Conservation (phyloP, 129 eudicot genomes). For the Arctium minus region DNA sequence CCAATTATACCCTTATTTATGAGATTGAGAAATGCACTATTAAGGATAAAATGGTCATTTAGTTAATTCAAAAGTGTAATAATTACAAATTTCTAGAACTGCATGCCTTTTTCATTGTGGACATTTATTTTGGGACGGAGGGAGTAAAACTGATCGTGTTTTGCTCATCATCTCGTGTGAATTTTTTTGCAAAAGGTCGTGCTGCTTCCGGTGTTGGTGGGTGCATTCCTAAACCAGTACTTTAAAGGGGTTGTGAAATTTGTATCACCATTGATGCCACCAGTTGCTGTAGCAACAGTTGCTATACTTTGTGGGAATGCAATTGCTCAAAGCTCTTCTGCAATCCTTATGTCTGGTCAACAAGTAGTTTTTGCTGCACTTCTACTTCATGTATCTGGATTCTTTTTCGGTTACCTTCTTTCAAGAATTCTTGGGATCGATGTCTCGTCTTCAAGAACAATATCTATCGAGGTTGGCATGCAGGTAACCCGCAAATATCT, state of each 20-base stretch:
- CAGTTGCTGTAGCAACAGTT: conserved; percentile 86
- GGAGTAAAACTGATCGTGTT: neutral
- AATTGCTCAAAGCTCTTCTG: conserved; percentile 85
- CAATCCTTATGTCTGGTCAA: conserved; percentile 75
- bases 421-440: conserved; percentile 66
- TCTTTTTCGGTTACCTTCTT: conserved; percentile 71
- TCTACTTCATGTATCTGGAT: conserved; percentile 75
- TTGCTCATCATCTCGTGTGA: neutral
- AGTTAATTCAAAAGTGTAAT: no score
- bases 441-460: conserved; percentile 68
- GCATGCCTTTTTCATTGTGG: no score
- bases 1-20: no score
- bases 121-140: no score
- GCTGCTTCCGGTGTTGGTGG: conserved; percentile 88
- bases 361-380: conserved; percentile 69
- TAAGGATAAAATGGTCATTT: no score
- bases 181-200: conserved; percentile 54
- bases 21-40: no score
- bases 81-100: no score
- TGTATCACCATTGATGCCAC: conserved; percentile 86
- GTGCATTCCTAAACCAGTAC: conserved; percentile 85
- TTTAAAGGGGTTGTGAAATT: conserved; percentile 61
- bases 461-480: conserved; percentile 97
- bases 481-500: conserved; percentile 45
- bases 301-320: conserved; percentile 95